phyloP scores from a whole-genome alignment of 73 alveolate genomes.

The Urostyla sp. region DNA sequence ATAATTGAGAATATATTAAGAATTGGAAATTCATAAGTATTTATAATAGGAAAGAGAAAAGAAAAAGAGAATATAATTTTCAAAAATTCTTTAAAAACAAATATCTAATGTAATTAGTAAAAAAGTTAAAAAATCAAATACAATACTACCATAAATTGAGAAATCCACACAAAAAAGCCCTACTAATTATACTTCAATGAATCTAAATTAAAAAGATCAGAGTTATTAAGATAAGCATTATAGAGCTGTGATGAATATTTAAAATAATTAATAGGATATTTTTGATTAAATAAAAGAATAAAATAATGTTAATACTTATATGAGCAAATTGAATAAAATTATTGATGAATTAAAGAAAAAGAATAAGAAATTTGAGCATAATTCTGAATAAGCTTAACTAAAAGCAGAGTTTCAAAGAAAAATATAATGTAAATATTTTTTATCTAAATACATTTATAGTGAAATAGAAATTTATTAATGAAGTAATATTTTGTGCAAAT shows the following conservation, averaged over 20 bases:
- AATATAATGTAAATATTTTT: background rate
- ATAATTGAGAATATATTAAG: background rate
- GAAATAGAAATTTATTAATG: background rate
- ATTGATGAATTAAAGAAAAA: background rate
- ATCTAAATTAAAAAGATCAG: too few relatives aligned
- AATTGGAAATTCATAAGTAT: slow-evolving; percentile 26
- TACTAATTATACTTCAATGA: too few relatives aligned
- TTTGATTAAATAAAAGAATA: too few relatives aligned
- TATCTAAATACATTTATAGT: background rate
- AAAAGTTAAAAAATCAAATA: too few relatives aligned
- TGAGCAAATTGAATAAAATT: too few relatives aligned
- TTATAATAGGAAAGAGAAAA: slow-evolving; percentile 6
- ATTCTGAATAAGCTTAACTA: background rate
- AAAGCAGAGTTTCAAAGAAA: background rate
- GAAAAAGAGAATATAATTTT: slow-evolving; percentile 5
- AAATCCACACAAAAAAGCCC: background rate
- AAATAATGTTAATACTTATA: too few relatives aligned
- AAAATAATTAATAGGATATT: too few relatives aligned
- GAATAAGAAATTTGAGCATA: background rate
- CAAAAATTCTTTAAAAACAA: too few relatives aligned
- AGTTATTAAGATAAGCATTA: too few relatives aligned
- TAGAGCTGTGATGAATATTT: too few relatives aligned
- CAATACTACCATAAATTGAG: background rate
- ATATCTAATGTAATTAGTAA: too few relatives aligned
- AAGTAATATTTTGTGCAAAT: slow-evolving; percentile 1